Base-by-base conservation (phyloP, 192 early-diverging fungal genomes). In the Backusella parvicylindrica region DNA sequence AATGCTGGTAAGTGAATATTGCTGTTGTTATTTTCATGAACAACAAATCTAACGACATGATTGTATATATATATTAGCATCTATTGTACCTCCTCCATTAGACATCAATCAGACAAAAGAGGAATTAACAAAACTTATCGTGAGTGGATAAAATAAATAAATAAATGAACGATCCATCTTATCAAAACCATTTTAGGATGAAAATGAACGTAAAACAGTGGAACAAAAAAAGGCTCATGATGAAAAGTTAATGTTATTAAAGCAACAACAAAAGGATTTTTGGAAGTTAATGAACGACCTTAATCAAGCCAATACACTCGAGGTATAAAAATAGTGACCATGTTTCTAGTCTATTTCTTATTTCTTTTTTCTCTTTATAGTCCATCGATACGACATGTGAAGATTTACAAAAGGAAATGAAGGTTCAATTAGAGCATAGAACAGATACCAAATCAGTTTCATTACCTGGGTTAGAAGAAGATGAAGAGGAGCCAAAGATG, bases 1-100 rank as follows among this genome's bases (percentile, higher is more conserved):
- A 84, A 82, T n/a, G 77, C 81, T 30, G 82, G 87, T 89, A 84
- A 73, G 82, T 38, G n/a, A n/a, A n/a, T n/a, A n/a, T n/a, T n/a
- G n/a, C n/a, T n/a, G n/a, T n/a, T n/a, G n/a, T n/a, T n/a, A 6
- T 43, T 21, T 64, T 18, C 16, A 64, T 41, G 15, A 47, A 0
- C 1, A 49, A 9, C 23, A 56, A 21, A 1, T n/a, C n/a, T n/a
- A n/a, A n/a, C n/a, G n/a, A n/a, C n/a, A n/a, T n/a, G n/a, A n/a
- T n/a, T n/a, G n/a, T n/a, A n/a, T n/a, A n/a, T n/a, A n/a, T n/a
- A n/a, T 75, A 26, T 13, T 49, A 84, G 83, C 70, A 35, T 73
- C 78, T 4, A 81, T 83, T 43, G 31, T 76, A 8, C 77, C 78
- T 43, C 78, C 78, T 37, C 72, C 83, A 37, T 41, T 79, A 15